Conservation (phyloP, 345 rosid species). For the Chamaenerion angustifolium region DNA sequence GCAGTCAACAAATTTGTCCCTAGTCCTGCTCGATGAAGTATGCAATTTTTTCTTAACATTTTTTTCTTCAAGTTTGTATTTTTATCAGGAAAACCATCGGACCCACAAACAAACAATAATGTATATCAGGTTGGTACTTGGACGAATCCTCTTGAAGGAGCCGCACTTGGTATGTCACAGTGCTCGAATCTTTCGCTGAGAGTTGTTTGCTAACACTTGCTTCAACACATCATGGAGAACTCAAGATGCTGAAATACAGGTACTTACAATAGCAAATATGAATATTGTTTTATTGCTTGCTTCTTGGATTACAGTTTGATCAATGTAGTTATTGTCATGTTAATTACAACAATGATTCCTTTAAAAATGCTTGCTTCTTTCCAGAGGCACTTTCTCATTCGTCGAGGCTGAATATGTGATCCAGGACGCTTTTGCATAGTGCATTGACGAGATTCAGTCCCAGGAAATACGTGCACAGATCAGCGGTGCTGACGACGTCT, state of each 20-base stretch:
- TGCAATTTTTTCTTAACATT: conserved; percentile 10
- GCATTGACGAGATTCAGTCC: too few relatives aligned
- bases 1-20: conserved; percentile 55
- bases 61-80: background rate
- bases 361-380: conserved; percentile 94
- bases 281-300: background rate
- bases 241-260: conserved; percentile 89
- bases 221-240: conserved; percentile 91
- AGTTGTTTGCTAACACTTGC: too few relatives aligned
- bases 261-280: conserved; percentile 9
- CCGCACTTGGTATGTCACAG: too few relatives aligned
- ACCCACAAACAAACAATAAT: conserved; percentile 1
- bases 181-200: too few relatives aligned
- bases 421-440: too few relatives aligned
- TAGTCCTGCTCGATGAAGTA: conserved; percentile 94
- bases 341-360: conserved; percentile 41
- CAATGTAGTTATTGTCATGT: too few relatives aligned
- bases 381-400: too few relatives aligned
- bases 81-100: too few relatives aligned
- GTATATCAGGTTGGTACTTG: conserved; percentile 61
- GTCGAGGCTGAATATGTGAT: too few relatives aligned
- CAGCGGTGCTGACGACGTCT: too few relatives aligned
- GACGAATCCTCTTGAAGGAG: too few relatives aligned
- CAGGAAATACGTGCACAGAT: too few relatives aligned
- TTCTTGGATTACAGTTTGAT: background rate